phyloP scores from a whole-genome alignment of 2,329 filamentous ascomycete species.

The Talaromyces islandicus region DNA sequence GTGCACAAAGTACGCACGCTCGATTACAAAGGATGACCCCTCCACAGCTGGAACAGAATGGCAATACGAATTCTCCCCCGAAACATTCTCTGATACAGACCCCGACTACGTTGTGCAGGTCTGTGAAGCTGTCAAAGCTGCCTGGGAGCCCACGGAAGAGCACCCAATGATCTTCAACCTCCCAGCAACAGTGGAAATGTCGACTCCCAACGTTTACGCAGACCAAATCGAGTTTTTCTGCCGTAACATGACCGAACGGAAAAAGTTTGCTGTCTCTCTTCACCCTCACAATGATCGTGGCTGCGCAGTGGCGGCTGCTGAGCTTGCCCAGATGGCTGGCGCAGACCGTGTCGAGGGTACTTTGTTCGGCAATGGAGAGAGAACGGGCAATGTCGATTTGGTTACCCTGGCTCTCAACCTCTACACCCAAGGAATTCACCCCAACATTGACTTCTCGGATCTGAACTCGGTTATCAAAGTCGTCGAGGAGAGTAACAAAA shows the following conservation, averaged over 20 bases:
- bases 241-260: constrained; percentile 71
- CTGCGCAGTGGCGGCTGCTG: constrained; percentile 80
- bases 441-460: constrained; percentile 85
- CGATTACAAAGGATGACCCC: constrained; percentile 77
- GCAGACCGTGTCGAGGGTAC: constrained; percentile 92
- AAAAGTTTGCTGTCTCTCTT: constrained; percentile 82
- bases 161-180: constrained; percentile 94
- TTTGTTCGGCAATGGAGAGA: constrained; percentile 89
- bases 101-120: constrained; percentile 77
- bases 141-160: constrained; percentile 76
- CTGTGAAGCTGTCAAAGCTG: constrained; percentile 88
- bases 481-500: constrained; percentile 91
- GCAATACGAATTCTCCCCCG: constrained; percentile 46
- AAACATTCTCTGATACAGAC: constrained; percentile 79
- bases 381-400: constrained; percentile 91
- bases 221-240: constrained; percentile 97
- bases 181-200: constrained; percentile 90
- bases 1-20: constrained; percentile 80
- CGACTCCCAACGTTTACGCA: constrained; percentile 91
- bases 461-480: constrained; percentile 78
- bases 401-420: constrained; percentile 89
- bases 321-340: constrained; percentile 92
- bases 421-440: constrained; percentile 86
- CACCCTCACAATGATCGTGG: constrained; percentile 95
- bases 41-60: constrained; percentile 50